Base-by-base conservation (phyloP, 768 basidiomycete genomes). In the Saitozyma podzolica region DNA sequence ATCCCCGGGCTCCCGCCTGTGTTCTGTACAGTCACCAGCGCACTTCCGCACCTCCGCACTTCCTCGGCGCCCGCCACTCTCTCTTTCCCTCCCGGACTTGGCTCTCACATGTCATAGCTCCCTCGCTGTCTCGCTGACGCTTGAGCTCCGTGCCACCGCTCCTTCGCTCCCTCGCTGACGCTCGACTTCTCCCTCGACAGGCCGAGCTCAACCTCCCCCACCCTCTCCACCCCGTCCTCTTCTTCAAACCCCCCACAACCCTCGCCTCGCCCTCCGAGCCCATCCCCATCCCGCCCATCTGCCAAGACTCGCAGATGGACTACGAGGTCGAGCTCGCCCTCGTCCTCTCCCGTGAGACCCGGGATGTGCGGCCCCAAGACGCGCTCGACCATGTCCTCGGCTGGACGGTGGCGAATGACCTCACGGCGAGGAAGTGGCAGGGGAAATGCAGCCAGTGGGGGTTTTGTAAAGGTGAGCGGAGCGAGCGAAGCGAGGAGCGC, bases 361-460 rank as follows among this genome's bases (percentile, higher is more conserved):
- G 87, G 81, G 79, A 92, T 72, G 89, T 92, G 20, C 83, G 85
- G 0, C 88, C 88, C 71, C 85, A 82, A 3, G 85, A 92, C 5
- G 91, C 91, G 0, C 82, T 91, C 42, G 87, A 91, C 76, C 91
- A 91, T 66, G 88, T 93, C 19, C 83, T 92, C 0, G 91, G 85
- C 0, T 93, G 58, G 42, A 69, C 63, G 29, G 53, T 55, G 13
- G 68, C 55, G 20, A 58, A 69, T 42, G 68, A 69, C 50, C 37
- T 69, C 14, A 69, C 50, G 8, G 52, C 63, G 10, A 51, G 70
- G 14, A 65, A 66, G 50, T 56, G 61, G 59, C 70, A 72, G 57
- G 56, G 62, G 59, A 59, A 55, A 10, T 41, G 54, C 8, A 45
- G 61, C 2, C 71, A 70, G 40, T 70, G 67, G 72, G 54, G 61